These are phyloP conservation scores for Metarhizium brunneum DNA, from an alignment of 2,329 filamentous ascomycete species.

Conservation along the genomic window DNA sequence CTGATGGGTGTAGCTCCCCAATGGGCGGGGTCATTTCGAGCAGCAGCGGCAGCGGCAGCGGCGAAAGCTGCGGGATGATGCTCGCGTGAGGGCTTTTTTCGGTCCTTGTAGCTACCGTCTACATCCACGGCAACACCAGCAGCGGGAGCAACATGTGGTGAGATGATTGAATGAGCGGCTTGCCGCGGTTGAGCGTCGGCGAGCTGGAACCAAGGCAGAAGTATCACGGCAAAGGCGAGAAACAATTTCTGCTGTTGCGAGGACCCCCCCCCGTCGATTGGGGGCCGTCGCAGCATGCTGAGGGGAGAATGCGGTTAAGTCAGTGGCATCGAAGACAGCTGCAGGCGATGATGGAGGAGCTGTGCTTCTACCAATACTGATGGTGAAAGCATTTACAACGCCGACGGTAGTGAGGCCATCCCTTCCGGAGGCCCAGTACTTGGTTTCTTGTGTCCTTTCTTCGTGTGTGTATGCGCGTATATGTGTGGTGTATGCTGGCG, in stretches of 20 bases:
- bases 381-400: neutral
- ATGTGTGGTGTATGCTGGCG: neutral
- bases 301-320: neutral
- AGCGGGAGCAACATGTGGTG: neutral
- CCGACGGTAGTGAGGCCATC: neutral
- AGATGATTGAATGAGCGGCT: constrained; percentile 1
- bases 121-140: neutral
- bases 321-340: constrained; percentile 4
- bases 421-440: neutral
- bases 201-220: constrained; percentile 45
- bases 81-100: neutral
- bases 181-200: constrained; percentile 59
- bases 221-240: constrained; percentile 47
- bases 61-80: neutral
- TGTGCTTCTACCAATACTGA: neutral
- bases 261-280: constrained; percentile 44
- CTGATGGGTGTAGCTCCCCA: constrained; percentile 22
- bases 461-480: neutral
- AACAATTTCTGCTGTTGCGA: constrained; percentile 33
- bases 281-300: constrained; percentile 55
- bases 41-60: neutral
- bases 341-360: neutral
- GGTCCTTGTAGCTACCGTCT: constrained; percentile 1
- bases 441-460: neutral
- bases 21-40: constrained; percentile 5